Evolutionary conservation across 305 asterid genomes (phyloP), one percentile per base, ranked within the genome.

Genomic region (Rubia peregrina): DNA sequence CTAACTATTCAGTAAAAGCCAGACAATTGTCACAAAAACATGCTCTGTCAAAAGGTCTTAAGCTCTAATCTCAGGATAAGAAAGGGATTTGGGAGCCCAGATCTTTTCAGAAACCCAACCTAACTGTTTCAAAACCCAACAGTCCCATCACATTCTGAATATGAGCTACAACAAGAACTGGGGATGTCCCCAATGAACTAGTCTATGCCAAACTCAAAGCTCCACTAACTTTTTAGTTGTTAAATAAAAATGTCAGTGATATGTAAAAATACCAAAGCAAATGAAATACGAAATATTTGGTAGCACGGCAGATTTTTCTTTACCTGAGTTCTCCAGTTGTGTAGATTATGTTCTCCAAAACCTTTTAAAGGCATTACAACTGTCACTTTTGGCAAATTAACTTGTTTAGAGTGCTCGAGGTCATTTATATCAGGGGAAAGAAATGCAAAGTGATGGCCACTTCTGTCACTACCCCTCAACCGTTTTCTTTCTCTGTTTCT

Each of bases 361-460:
- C 99, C 99, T 85, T 94, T 94, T 79, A 94, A 78, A 68, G 99
- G 99, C 99, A 94, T 88, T 74, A 94, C 94, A 65, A 94, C 96
- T 71, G 99, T 75, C 73, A 94, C 97, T 77, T 83, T 87, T 42
- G 99, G 99, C 85, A 94, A 84, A 33, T 79, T 80, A 81, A 75
- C 82, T 87, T 94, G 99, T 71, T 82, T 87, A 71, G 94, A 88
- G 80, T 94, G 96, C 83, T 94, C 95, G 6, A 94, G 98, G 33
- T 88, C 96, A 80, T 86, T 82, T 33, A 94, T 83, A 81, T 91
- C 89, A 74, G 68, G 71, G 78, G 80, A 86, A 60, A 94, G 93
- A 81, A 94, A 91, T 60, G 92, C 87, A 80, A 94, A 90, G 86
- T 40, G 70, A 79, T 94, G 87, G 73, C 98, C 99, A 65, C 70